Evolutionary conservation across 2,329 filamentous ascomycete species (phyloP).

Genomic region (Triangularia verruculosa): DNA sequence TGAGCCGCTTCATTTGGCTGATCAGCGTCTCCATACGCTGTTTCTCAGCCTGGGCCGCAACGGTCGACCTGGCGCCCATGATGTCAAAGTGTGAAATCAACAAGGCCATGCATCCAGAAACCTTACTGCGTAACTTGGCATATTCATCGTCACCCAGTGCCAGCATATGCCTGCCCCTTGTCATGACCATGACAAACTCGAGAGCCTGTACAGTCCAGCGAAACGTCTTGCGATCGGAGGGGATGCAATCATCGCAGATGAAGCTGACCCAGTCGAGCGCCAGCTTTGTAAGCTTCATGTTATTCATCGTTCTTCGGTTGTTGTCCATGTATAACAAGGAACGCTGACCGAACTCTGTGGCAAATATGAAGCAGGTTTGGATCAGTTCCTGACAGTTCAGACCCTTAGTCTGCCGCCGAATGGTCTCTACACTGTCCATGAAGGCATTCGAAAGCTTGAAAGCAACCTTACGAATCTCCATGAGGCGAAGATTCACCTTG

Average conservation of each 20-base stretch:
- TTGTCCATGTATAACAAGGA: slow-evolving; percentile 94
- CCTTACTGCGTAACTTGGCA: slow-evolving; percentile 75
- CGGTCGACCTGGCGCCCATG: slow-evolving; percentile 90
- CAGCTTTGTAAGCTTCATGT: slow-evolving; percentile 87
- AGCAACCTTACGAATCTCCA: slow-evolving; percentile 91
- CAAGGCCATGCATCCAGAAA: slow-evolving; percentile 95
- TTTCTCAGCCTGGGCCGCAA: slow-evolving; percentile 91
- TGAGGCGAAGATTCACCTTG: slow-evolving; percentile 85
- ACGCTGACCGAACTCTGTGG: slow-evolving; percentile 96
- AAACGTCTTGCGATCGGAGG: slow-evolving; percentile 92
- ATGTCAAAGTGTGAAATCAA: slow-evolving; percentile 99
- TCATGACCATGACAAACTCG: slow-evolving; percentile 98
- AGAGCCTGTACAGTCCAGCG: slow-evolving; percentile 94
- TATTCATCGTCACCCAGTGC: slow-evolving; percentile 88
- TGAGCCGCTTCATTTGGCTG: slow-evolving; percentile 72
- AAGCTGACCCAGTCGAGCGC: slow-evolving; percentile 97
- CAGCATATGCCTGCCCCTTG: slow-evolving; percentile 87
- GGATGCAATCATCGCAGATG: slow-evolving; percentile 93
- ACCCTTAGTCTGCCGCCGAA: slow-evolving; percentile 78
- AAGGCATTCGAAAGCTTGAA: slow-evolving; percentile 97
- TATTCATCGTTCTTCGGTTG: slow-evolving; percentile 94
- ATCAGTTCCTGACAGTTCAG: slow-evolving; percentile 93
- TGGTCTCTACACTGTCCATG: slow-evolving; percentile 96
- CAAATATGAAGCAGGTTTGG: slow-evolving; percentile 96
- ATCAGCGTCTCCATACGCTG: slow-evolving; percentile 79